Evolutionary conservation across 2,329 filamentous ascomycete species (phyloP).

Genomic region (Penicillium sclerotigenum): DNA sequence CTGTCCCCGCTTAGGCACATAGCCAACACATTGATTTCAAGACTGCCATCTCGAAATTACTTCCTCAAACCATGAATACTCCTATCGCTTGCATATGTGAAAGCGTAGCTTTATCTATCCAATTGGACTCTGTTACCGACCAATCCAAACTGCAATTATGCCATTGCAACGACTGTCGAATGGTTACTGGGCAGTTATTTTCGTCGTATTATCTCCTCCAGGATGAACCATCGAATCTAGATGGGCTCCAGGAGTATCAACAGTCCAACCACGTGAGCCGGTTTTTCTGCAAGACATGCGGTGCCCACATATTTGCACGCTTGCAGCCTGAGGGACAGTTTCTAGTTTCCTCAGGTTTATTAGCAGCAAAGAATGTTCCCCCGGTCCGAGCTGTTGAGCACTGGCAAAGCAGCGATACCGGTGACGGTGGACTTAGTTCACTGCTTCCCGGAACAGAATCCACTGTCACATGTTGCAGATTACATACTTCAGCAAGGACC

Average conservation of each 20-base stretch:
- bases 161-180: conserved; percentile 53
- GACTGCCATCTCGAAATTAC: background rate
- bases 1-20: conserved; percentile 27
- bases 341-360: conserved; percentile 36
- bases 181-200: conserved; percentile 48
- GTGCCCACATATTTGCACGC: conserved; percentile 43
- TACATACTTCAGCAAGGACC: conserved; percentile 7
- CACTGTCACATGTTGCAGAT: conserved; percentile 19
- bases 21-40: conserved; percentile 11
- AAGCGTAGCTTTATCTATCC: conserved; percentile 22
- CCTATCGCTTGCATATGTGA: conserved; percentile 33
- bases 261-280: conserved; percentile 43
- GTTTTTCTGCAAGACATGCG: conserved; percentile 53
- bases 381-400: conserved; percentile 26
- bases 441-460: conserved; percentile 25
- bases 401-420: conserved; percentile 27
- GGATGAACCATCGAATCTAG: conserved; percentile 31
- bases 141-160: conserved; percentile 42
- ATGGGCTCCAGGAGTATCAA: conserved; percentile 43
- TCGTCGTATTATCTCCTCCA: conserved; percentile 46
- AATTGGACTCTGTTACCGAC: conserved; percentile 21
- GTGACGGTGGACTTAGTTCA: conserved; percentile 30
- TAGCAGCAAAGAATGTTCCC: conserved; percentile 19
- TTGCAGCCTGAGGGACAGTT: conserved; percentile 24
- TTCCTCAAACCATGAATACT: conserved; percentile 11